A percentile compares a stretch with the other conserved stretches of the same genome.
These are phyloP conservation scores for Paulownia fortunei DNA, from an alignment of 257 asterid species.

Conservation along the genomic window DNA sequence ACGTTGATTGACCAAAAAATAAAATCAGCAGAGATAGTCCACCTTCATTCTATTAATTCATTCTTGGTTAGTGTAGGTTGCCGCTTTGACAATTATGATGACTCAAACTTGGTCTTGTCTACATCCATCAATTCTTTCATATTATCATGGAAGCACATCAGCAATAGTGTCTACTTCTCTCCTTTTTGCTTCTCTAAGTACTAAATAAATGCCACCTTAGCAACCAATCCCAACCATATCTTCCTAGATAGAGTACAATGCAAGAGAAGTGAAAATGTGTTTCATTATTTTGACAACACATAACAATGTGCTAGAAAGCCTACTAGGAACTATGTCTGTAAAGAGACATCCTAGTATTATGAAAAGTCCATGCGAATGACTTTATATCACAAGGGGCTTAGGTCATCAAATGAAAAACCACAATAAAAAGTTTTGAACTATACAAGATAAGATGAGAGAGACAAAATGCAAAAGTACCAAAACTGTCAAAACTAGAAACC, in stretches of 20 bases:
- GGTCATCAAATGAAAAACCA: too few species aligned
- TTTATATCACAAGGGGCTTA: too few species aligned
- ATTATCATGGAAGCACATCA: constrained; percentile 6
- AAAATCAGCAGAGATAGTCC: neutral
- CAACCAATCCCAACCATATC: neutral
- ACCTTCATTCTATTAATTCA: constrained; percentile 3
- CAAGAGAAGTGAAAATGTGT: too few species aligned
- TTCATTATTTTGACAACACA: too few species aligned
- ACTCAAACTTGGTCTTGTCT: neutral
- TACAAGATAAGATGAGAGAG: neutral
- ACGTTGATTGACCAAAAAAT: neutral
- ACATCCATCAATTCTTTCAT: neutral
- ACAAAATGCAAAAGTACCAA: neutral
- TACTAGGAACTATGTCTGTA: too few species aligned
- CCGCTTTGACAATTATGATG: neutral
- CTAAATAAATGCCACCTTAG: neutral
- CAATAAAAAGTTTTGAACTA: too few species aligned
- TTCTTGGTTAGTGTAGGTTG: neutral
- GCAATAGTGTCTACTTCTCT: neutral
- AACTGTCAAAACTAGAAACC: too few species aligned
- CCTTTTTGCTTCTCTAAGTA: neutral
- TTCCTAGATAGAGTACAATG: too few species aligned
- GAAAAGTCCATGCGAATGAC: too few species aligned
- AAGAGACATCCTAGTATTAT: too few species aligned
- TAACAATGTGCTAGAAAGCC: too few species aligned